Evolutionary conservation across 2,329 filamentous ascomycete genomes (phyloP).

Genomic region (Cladosporium sp.): DNA sequence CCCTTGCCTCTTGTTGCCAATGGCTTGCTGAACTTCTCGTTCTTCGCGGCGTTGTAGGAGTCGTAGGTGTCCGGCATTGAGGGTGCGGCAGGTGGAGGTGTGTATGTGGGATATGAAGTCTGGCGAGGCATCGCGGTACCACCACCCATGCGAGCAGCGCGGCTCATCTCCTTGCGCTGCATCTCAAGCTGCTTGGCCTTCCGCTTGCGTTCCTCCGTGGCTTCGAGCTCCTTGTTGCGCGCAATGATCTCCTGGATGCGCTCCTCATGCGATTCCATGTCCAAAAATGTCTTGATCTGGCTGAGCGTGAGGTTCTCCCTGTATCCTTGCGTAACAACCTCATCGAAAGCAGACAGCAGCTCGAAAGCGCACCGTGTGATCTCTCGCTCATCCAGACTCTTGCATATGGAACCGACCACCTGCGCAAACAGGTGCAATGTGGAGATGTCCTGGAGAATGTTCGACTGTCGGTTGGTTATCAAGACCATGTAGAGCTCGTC

Average conservation of each 20-base stretch:
- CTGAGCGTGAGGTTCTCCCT: slow-evolving; percentile 90
- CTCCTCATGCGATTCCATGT: slow-evolving; percentile 99
- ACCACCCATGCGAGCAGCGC: slow-evolving; percentile 53
- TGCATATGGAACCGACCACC: slow-evolving; percentile 94
- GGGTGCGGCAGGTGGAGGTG: slow-evolving; percentile 75
- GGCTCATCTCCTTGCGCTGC: slow-evolving; percentile 92
- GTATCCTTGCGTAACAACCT: slow-evolving; percentile 92
- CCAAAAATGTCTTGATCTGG: slow-evolving; percentile 98
- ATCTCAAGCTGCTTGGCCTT: slow-evolving; percentile 98
- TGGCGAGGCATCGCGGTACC: slow-evolving; percentile 58
- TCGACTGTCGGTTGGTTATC: slow-evolving; percentile 98
- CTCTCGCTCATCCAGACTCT: slow-evolving; percentile 89
- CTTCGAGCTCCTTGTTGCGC: slow-evolving; percentile 97
- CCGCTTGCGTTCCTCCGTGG: slow-evolving; percentile 94
- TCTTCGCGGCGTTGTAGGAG: slow-evolving; percentile 94
- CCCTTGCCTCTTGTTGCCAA: slow-evolving; percentile 82
- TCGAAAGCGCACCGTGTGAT: slow-evolving; percentile 94
- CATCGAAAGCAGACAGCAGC: slow-evolving; percentile 91
- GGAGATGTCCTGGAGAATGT: slow-evolving; percentile 98
- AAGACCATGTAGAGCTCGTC: slow-evolving; percentile 99
- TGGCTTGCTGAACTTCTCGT: slow-evolving; percentile 76
- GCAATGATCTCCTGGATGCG: slow-evolving; percentile 96
- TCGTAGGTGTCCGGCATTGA: slow-evolving; percentile 78
- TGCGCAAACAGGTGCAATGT: slow-evolving; percentile 96
- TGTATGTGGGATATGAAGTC: slow-evolving; percentile 84